Percentiles rank a stretch among this genome's conserved stretches.
Evolutionary conservation across 73 alveolate genomes (phyloP).

Genomic region (Durusdinium trenchii): DNA sequence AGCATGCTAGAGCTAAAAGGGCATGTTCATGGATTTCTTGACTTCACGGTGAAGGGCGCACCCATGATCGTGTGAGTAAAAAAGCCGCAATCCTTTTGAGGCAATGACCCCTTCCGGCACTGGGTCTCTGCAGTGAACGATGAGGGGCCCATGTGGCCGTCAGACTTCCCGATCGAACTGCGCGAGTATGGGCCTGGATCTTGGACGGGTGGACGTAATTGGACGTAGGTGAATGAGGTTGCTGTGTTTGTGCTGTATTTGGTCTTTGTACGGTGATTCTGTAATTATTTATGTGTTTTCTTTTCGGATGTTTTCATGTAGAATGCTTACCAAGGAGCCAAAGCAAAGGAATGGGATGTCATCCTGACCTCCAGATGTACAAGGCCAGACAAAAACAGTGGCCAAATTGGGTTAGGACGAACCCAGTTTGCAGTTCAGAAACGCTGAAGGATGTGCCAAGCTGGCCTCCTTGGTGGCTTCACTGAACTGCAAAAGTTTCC

Average conservation of each 20-base stretch:
- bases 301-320: background rate
- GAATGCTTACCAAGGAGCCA: background rate
- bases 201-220: background rate
- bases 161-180: slow-evolving; percentile 90
- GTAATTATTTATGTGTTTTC: background rate
- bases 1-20: too few relatives aligned
- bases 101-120: slow-evolving; percentile 93
- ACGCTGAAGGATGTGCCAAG: too few relatives aligned
- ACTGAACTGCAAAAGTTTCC: too few relatives aligned
- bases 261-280: background rate
- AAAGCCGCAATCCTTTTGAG: background rate
- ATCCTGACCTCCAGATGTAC: slow-evolving; percentile 91
- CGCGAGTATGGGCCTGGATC: slow-evolving; percentile 73
- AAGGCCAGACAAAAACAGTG: too few relatives aligned
- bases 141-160: slow-evolving; percentile 96
- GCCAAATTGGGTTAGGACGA: too few relatives aligned
- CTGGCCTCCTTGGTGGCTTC: too few relatives aligned
- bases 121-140: slow-evolving; percentile 95
- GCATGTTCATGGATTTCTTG: too few relatives aligned
- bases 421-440: too few relatives aligned
- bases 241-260: background rate
- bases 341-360: slow-evolving; percentile 95
- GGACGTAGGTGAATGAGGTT: background rate
- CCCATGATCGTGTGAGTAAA: too few relatives aligned
- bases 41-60: too few relatives aligned